Evolutionary conservation across 2,329 filamentous ascomycete genomes (phyloP).

Genomic region (Verticillium alfalfae): DNA sequence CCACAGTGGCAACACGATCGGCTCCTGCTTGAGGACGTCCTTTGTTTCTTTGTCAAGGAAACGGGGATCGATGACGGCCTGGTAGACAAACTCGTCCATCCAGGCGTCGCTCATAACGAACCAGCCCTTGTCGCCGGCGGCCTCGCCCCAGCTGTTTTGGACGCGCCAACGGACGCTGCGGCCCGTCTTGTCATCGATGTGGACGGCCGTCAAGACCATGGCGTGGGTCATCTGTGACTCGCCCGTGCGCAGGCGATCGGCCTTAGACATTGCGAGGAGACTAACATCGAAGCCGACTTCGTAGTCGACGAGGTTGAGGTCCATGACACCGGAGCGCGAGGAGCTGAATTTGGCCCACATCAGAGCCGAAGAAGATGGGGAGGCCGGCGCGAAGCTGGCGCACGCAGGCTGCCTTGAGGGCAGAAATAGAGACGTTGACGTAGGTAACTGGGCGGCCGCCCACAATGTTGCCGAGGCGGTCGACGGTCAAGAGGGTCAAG

Average conservation of each 20-base stretch:
- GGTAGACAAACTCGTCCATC: conserved; percentile 79
- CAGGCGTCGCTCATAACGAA: conserved; percentile 83
- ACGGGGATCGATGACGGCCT: conserved; percentile 74
- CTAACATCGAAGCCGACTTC: conserved; percentile 76
- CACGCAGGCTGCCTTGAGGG: conserved; percentile 69
- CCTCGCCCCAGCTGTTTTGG: conserved; percentile 78
- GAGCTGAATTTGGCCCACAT: conserved; percentile 80
- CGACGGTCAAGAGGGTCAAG: conserved; percentile 67
- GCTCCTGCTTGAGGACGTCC: conserved; percentile 65
- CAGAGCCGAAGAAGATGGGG: conserved; percentile 83
- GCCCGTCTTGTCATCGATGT: conserved; percentile 59
- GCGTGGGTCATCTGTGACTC: conserved; percentile 87
- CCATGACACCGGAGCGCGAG: conserved; percentile 67
- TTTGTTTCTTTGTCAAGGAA: conserved; percentile 60
- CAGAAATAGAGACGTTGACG: conserved; percentile 71
- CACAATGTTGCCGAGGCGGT: conserved; percentile 75
- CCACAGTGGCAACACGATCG: conserved; percentile 69
- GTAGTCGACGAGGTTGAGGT: conserved; percentile 71
- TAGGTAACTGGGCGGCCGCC: conserved; percentile 73
- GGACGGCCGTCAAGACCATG: conserved; percentile 85
- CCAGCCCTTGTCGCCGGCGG: conserved; percentile 70
- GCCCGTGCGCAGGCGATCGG: conserved; percentile 64
- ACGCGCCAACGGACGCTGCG: conserved; percentile 73
- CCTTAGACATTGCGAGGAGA: conserved; percentile 70
- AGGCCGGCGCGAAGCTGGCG: conserved; percentile 72